phyloP scores from a whole-genome alignment of 805 yeast species.

The Candida ficus region DNA sequence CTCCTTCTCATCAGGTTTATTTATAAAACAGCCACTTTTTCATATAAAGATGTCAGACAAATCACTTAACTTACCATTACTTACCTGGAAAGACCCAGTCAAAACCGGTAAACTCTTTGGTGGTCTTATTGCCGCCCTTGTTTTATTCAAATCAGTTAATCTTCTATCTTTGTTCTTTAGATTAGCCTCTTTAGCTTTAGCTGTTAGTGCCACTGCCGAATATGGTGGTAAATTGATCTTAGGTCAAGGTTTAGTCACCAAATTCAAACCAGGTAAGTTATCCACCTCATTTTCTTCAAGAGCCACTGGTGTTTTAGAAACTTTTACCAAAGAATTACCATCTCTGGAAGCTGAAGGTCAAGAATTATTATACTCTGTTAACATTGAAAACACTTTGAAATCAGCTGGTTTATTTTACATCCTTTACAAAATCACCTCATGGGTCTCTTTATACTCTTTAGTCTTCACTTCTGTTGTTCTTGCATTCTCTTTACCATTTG shows the following conservation, averaged over 20 bases:
- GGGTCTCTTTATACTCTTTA: constrained; percentile 69
- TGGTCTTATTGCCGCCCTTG: constrained; percentile 46
- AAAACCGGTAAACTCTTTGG: constrained; percentile 76
- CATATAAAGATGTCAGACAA: constrained; percentile 4
- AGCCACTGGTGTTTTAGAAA: constrained; percentile 38
- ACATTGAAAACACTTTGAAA: constrained; percentile 67
- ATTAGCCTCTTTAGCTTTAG: constrained; percentile 52
- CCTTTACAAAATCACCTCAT: constrained; percentile 65
- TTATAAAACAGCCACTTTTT: too few species aligned
- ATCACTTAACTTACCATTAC: constrained; percentile 29
- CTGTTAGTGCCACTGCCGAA: constrained; percentile 68
- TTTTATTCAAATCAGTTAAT: constrained; percentile 59
- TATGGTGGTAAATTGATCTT: constrained; percentile 65
- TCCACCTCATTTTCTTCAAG: constrained; percentile 30
- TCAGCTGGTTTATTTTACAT: constrained; percentile 64
- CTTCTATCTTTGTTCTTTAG: constrained; percentile 56
- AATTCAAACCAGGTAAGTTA: constrained; percentile 59
- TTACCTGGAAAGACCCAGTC: constrained; percentile 74
- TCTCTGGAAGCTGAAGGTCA: constrained; percentile 48
- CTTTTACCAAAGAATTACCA: constrained; percentile 40
- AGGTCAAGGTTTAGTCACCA: constrained; percentile 76
- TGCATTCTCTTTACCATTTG: constrained; percentile 70
- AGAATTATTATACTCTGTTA: constrained; percentile 59
- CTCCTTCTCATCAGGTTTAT: constrained; percentile 1
- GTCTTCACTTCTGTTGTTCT: constrained; percentile 50